Conservation (phyloP, 257 asterid genomes). For the Primulina tabacum region DNA sequence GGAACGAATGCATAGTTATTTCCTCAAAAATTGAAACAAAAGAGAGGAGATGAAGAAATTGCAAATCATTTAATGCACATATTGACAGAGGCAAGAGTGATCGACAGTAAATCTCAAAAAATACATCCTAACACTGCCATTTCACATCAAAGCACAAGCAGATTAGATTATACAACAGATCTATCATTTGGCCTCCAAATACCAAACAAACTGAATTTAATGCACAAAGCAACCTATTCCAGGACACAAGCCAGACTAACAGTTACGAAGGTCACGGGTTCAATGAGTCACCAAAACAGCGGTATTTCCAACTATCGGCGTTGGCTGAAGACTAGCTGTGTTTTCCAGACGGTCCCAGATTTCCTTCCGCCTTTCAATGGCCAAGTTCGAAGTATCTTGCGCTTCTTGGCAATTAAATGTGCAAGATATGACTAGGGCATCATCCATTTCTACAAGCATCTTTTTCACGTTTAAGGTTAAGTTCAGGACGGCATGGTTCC, state of each 20-base stretch:
- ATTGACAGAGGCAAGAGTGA: background rate
- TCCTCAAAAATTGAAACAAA: too few relatives aligned
- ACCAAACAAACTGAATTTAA: background rate
- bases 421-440: conserved; percentile 30
- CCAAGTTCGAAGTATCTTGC: conserved; percentile 23
- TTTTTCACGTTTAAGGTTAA: conserved; percentile 37
- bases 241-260: background rate
- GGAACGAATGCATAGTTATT: too few relatives aligned
- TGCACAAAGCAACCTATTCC: background rate
- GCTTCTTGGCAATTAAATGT: conserved; percentile 33
- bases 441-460: conserved; percentile 40
- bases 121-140: background rate
- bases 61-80: background rate
- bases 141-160: background rate
- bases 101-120: background rate
- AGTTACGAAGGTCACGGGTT: background rate
- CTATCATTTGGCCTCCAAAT: background rate
- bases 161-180: background rate
- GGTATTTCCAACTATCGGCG: conserved; percentile 44
- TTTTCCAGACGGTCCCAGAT: conserved; percentile 40
- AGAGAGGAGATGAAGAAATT: background rate
- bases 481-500: conserved; percentile 44
- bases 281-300: conserved; percentile 48
- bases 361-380: conserved; percentile 33
- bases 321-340: conserved; percentile 37